A percentile compares a stretch with the other conserved stretches of the same genome.
These are phyloP conservation scores for Sesbania bispinosa DNA, from an alignment of 306 rosid species.

Conservation along the genomic window DNA sequence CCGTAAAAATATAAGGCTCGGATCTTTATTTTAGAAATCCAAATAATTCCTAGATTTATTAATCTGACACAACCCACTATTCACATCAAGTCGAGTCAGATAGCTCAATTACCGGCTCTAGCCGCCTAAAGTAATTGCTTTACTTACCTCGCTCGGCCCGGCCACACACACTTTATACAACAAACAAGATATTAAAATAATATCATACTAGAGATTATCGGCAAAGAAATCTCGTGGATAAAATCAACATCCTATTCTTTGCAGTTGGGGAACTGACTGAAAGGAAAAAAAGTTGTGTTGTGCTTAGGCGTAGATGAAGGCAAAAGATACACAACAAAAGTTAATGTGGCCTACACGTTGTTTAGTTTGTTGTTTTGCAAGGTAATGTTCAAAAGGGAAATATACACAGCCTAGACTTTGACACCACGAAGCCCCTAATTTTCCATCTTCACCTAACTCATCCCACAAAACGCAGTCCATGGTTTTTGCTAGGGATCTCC, in stretches of 20 bases:
- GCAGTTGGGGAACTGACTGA: conserved; percentile 7
- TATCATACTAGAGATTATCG: too few species aligned
- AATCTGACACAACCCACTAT: too few species aligned
- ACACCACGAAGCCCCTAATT: not conserved
- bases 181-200: too few species aligned
- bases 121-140: too few species aligned
- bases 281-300: not conserved
- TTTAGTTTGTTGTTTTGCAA: conserved; percentile 1
- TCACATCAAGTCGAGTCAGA: too few species aligned
- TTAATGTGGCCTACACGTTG: conserved; percentile 4
- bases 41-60: too few species aligned
- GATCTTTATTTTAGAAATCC: too few species aligned
- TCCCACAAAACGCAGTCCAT: conserved; percentile 23
- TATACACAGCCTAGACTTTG: conserved; percentile 5
- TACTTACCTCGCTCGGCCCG: too few species aligned
- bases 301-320: conserved; percentile 8
- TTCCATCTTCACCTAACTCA: conserved; percentile 35
- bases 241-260: conserved; percentile 29
- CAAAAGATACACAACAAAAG: not conserved
- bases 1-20: too few species aligned
- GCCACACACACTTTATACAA: too few species aligned
- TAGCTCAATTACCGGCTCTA: too few species aligned
- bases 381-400: conserved; percentile 8
- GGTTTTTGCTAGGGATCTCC: conserved; percentile 33
- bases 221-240: conserved; percentile 15